These are phyloP conservation scores for Chlorella variabilis DNA, from an alignment of 163 green algal species.

Conservation along the genomic window DNA sequence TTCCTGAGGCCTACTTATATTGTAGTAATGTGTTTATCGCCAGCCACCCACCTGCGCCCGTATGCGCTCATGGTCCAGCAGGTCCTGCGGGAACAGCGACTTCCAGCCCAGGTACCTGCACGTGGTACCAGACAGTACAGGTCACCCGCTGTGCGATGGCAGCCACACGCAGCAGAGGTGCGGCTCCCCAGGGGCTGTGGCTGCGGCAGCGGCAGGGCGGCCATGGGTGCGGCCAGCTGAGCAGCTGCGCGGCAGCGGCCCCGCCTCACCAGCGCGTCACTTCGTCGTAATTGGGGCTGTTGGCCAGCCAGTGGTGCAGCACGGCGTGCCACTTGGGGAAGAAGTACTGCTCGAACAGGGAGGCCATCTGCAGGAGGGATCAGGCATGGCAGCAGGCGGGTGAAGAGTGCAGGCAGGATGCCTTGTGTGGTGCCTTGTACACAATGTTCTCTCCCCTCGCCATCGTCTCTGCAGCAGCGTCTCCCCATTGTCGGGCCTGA, in stretches of 20 bases:
- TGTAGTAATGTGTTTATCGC: no score
- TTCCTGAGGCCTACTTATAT: no score
- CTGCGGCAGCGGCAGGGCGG: no score
- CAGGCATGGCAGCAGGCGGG: neutral
- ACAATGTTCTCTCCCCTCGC: no score
- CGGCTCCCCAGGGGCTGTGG: no score
- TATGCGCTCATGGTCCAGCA: constrained; percentile 82
- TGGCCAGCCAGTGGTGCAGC: constrained; percentile 88
- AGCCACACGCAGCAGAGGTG: no score
- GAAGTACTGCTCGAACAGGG: constrained; percentile 86
- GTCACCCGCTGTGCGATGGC: no score
- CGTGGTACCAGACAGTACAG: no score
- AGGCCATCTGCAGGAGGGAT: constrained; percentile 9
- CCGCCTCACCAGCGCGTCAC: constrained; percentile 67
- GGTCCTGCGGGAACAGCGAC: constrained; percentile 60
- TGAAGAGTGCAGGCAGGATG: neutral
- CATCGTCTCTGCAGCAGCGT: no score
- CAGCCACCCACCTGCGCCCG: constrained; percentile 51
- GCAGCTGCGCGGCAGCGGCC: no score
- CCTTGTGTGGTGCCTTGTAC: neutral
- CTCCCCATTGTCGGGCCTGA: no score
- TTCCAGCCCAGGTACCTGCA: constrained; percentile 94
- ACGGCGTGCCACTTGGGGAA: constrained; percentile 90
- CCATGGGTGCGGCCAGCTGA: no score
- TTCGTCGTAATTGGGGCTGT: constrained; percentile 85